A percentile compares a stretch with the other conserved stretches of the same genome.
Evolutionary conservation across 2,329 filamentous ascomycete species (phyloP).

Genomic region (Penicillium thymicola): DNA sequence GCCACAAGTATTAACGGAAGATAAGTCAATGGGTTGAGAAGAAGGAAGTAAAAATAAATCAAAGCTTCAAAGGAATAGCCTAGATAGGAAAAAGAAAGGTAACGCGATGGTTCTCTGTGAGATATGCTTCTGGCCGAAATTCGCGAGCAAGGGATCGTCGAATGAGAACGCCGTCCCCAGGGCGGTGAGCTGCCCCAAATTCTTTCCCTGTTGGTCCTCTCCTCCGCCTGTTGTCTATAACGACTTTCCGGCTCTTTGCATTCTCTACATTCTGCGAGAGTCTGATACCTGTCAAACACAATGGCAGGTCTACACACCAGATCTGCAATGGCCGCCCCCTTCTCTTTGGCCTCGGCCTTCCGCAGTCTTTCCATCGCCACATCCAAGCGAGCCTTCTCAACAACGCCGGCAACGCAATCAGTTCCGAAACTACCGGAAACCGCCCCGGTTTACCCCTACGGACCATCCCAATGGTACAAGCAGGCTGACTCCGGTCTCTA

Average conservation of each 20-base stretch:
- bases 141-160: slow-evolving; percentile 31
- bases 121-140: slow-evolving; percentile 33
- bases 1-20: slow-evolving; percentile 14
- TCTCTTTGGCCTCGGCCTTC: slow-evolving; percentile 39
- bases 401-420: slow-evolving; percentile 33
- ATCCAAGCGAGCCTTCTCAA: slow-evolving; percentile 39
- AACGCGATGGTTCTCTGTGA: slow-evolving; percentile 13
- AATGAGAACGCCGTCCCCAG: slow-evolving; percentile 31
- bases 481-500: slow-evolving; percentile 50
- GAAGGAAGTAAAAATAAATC: not conserved
- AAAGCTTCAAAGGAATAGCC: slow-evolving; percentile 10
- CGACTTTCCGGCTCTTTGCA: not conserved
- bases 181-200: slow-evolving; percentile 39
- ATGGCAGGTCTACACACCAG: slow-evolving; percentile 34
- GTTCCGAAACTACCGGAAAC: slow-evolving; percentile 33
- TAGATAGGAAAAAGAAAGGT: slow-evolving; percentile 14
- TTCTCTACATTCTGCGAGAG: not conserved
- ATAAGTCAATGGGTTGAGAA: slow-evolving; percentile 1
- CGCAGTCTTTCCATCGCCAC: slow-evolving; percentile 38
- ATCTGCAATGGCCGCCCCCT: slow-evolving; percentile 31
- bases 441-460: slow-evolving; percentile 49
- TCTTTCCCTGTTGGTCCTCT: slow-evolving; percentile 25
- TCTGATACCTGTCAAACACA: slow-evolving; percentile 16
- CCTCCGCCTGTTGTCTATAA: slow-evolving; percentile 7
- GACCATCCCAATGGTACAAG: slow-evolving; percentile 43